Base-by-base conservation (phyloP, 441 rosid genomes). In the Geranium incanum region DNA sequence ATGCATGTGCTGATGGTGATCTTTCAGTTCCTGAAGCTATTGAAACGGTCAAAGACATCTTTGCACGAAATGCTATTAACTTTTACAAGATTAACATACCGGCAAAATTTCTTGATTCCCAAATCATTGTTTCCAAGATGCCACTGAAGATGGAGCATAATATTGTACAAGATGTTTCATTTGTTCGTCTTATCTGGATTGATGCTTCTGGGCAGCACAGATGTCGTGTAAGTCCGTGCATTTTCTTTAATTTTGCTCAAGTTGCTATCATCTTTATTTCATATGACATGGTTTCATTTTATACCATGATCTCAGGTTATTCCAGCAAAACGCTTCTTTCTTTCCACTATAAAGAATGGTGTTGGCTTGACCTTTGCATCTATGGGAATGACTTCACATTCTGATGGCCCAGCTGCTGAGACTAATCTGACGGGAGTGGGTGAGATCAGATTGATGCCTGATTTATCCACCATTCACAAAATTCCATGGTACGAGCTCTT, bases 131-230 rank as follows among this genome's bases (percentile, higher is more conserved):
- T 9, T 75, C 82, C 75, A 64, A 71, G 28, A 78, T 68, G 36
- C 72, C 71, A 70, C 36, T 57, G 74, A 76, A 69, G 67, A 63
- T 73, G 75, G 82, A 81, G 76, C 67, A 67, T 64, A 72, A 67
- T 74, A 74, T 71, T 21, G 70, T 68, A 28, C 76, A 74, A 66
- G 69, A 64, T 78, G 78, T 71, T 72, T 84, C 83, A n/a, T 78
- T 92, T 75, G 84, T 90, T 75, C 96, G 99, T 36, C 9, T 92
- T 55, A 75, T 95, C 33, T 95, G 97, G 99, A 87, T 85, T 70
- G 98, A 92, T 86, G 64, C 95, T 67, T 90, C 96, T 70, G 99
- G 99, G 77, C 99, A 92, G 76, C 92, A 89, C 72, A 84, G 99
- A 88, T 92, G 93, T 72, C 98, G 97, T 9, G 99, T 92, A 76